phyloP scores from a whole-genome alignment of 805 yeast genomes.

The Starmerella cellae region DNA sequence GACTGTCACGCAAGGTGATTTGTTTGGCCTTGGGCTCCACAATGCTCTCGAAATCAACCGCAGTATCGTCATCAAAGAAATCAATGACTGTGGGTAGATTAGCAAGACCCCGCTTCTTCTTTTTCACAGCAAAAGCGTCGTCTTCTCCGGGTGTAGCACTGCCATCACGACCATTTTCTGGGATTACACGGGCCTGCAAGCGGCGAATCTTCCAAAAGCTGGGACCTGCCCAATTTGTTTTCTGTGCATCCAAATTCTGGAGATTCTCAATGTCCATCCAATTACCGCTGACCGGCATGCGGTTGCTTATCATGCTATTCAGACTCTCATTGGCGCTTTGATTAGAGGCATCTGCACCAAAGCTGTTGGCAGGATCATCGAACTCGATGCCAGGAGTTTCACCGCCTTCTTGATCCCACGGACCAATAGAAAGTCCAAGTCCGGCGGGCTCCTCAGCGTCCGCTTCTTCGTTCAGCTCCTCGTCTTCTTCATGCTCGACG shows the following conservation, averaged over 20 bases:
- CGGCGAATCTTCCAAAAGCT: slow-evolving; percentile 80
- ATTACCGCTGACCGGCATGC: slow-evolving; percentile 15
- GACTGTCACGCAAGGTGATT: slow-evolving; percentile 28
- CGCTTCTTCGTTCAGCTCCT: neutral
- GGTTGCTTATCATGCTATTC: slow-evolving; percentile 7
- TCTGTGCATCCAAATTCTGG: slow-evolving; percentile 36
- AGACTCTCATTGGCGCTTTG: slow-evolving; percentile 2
- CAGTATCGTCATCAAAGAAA: slow-evolving; percentile 24
- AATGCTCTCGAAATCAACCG: slow-evolving; percentile 2
- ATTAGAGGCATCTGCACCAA: neutral
- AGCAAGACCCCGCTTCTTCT: slow-evolving; percentile 1
- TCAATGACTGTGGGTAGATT: slow-evolving; percentile 32
- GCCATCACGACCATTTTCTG: neutral
- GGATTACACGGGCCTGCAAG: slow-evolving; percentile 29
- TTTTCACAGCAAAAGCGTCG: neutral
- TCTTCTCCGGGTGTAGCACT: neutral
- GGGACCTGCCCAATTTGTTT: slow-evolving; percentile 76
- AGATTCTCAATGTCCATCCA: slow-evolving; percentile 15
- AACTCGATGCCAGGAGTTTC: slow-evolving; percentile 22
- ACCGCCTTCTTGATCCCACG: slow-evolving; percentile 1
- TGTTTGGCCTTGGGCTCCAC: slow-evolving; percentile 24
- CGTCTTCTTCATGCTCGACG: neutral
- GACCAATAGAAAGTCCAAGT: neutral
- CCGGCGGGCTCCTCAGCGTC: slow-evolving; percentile 1
- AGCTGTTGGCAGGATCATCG: slow-evolving; percentile 5